Conservation (phyloP, 257 asterid genomes). For the Lycium barbarum region DNA sequence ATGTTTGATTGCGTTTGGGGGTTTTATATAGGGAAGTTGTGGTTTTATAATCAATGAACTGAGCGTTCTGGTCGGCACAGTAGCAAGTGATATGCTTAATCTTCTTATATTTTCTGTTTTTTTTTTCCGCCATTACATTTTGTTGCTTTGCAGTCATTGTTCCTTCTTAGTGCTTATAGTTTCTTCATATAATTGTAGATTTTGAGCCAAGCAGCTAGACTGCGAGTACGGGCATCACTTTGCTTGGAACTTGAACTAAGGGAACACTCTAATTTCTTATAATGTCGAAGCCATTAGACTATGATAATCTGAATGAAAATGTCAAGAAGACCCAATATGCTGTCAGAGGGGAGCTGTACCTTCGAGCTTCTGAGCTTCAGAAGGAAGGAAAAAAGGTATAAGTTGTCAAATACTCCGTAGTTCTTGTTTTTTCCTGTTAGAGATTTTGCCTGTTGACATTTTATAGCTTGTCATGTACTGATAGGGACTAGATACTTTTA, state of each 20-base stretch:
- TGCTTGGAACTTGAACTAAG: constrained; percentile 23
- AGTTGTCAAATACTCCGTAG: background rate
- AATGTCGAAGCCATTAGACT: constrained; percentile 82
- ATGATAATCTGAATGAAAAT: constrained; percentile 91
- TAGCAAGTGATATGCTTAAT: background rate
- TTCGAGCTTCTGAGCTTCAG: constrained; percentile 99
- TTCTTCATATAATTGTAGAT: constrained; percentile 7
- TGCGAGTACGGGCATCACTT: background rate
- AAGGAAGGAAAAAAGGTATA: constrained; percentile 97
- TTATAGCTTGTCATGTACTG: constrained; percentile 10
- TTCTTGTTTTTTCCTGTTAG: background rate
- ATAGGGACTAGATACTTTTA: background rate
- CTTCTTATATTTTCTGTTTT: background rate
- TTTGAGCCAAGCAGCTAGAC: constrained; percentile 27
- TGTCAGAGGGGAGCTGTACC: constrained; percentile 99
- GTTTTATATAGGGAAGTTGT: background rate
- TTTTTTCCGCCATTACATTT: background rate
- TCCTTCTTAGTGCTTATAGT: constrained; percentile 19
- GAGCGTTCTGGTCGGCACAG: background rate
- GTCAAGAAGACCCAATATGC: constrained; percentile 98
- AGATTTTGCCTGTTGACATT: background rate
- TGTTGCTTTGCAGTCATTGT: background rate
- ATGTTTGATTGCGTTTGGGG: background rate
- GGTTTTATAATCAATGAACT: background rate
- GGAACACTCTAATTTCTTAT: constrained; percentile 30